Conservation (phyloP, 2,329 filamentous ascomycete species). For the Exophiala viscosa region DNA sequence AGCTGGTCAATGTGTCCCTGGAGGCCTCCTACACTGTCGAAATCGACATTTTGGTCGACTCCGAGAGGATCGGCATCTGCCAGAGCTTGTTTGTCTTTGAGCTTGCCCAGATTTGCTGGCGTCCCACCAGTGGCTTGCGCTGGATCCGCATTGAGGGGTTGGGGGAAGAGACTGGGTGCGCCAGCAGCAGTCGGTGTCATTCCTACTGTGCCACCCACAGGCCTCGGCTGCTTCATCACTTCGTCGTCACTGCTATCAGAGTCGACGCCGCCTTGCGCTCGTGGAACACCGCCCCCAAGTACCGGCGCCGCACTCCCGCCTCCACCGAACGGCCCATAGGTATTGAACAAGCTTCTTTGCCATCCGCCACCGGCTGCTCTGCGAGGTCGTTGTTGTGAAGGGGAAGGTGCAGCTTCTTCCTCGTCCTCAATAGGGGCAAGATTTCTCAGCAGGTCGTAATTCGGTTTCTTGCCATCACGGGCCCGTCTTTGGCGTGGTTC, state of each 20-base stretch:
- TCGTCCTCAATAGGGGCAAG: constrained; percentile 67
- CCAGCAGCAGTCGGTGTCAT: constrained; percentile 58
- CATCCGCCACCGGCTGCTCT: constrained; percentile 57
- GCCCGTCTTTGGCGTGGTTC: constrained; percentile 28
- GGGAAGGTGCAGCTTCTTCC: constrained; percentile 65
- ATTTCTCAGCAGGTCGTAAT: constrained; percentile 27
- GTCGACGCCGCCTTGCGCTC: constrained; percentile 73
- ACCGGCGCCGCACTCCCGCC: constrained; percentile 69
- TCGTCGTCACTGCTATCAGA: constrained; percentile 98
- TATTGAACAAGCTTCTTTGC: constrained; percentile 83
- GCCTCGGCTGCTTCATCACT: constrained; percentile 59
- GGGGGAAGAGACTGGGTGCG: constrained; percentile 53
- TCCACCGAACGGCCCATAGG: constrained; percentile 88
- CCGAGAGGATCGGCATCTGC: constrained; percentile 93
- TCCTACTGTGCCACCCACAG: constrained; percentile 58
- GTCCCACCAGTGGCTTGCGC: constrained; percentile 56
- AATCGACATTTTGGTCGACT: constrained; percentile 87
- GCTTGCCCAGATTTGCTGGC: constrained; percentile 81
- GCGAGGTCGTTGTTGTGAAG: constrained; percentile 60
- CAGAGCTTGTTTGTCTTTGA: constrained; percentile 87
- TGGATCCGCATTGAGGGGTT: constrained; percentile 56
- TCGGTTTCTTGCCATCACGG: constrained; percentile 22
- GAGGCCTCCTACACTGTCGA: constrained; percentile 88
- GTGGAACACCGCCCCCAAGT: constrained; percentile 63
- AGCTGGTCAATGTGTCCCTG: constrained; percentile 93